phyloP scores from a whole-genome alignment of 1,284 basidiomycete species.

The Ganoderma meredithae region DNA sequence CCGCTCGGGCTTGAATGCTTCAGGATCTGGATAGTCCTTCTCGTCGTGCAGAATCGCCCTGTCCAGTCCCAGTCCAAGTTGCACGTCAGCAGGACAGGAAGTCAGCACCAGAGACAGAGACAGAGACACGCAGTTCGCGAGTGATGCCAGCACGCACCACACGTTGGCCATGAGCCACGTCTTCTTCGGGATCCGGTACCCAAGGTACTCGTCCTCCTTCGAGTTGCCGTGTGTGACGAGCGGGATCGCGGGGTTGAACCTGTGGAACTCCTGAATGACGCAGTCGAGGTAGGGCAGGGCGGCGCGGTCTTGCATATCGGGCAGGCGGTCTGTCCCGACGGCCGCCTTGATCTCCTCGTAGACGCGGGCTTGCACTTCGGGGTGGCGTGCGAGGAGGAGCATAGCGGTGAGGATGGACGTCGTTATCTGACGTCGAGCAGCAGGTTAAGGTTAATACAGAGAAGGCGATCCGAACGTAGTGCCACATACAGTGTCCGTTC shows the following conservation, averaged over 20 bases:
- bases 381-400: slow-evolving; percentile 40
- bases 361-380: slow-evolving; percentile 34
- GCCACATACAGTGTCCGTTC: slow-evolving; percentile 16
- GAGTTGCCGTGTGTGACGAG: slow-evolving; percentile 17
- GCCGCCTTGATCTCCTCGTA: slow-evolving; percentile 40
- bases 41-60: slow-evolving; percentile 22
- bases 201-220: slow-evolving; percentile 53
- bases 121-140: too few relatives aligned
- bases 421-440: neutral
- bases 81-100: too few relatives aligned
- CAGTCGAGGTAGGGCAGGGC: slow-evolving; percentile 33
- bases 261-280: slow-evolving; percentile 21
- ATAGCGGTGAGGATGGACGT: slow-evolving; percentile 31
- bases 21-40: slow-evolving; percentile 16
- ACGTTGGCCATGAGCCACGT: slow-evolving; percentile 54
- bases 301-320: slow-evolving; percentile 36
- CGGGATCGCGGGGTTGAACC: slow-evolving; percentile 16
- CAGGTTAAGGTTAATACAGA: neutral
- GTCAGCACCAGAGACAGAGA: too few relatives aligned
- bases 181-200: slow-evolving; percentile 51
- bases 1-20: slow-evolving; percentile 20
- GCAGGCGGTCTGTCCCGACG: slow-evolving; percentile 31
- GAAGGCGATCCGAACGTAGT: too few relatives aligned
- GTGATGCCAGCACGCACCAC: slow-evolving; percentile 42
- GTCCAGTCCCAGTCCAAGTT: too few relatives aligned